These are phyloP conservation scores for Leccinum griseonigrum DNA, from an alignment of 1,284 basidiomycete genomes.

Conservation along the genomic window DNA sequence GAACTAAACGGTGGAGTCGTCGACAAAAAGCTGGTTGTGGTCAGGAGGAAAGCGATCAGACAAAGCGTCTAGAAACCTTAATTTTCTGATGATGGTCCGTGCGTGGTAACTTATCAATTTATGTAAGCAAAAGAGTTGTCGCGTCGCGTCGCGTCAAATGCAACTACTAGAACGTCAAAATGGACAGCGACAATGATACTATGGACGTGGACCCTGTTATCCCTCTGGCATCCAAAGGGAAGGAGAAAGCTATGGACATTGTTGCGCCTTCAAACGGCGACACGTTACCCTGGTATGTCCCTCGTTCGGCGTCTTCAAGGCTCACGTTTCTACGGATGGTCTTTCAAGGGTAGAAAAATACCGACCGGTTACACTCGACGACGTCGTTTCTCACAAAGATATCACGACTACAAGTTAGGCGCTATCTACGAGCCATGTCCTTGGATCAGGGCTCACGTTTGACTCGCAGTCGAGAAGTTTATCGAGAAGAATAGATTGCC, in stretches of 20 bases:
- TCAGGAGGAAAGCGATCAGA: conserved; percentile 21
- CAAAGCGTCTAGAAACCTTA: conserved; percentile 27
- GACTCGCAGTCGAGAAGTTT: conserved; percentile 83
- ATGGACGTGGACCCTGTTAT: conserved; percentile 44
- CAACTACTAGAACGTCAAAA: conserved; percentile 23
- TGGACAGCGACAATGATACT: conserved; percentile 53
- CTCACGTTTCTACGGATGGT: not conserved
- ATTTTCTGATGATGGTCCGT: conserved; percentile 44
- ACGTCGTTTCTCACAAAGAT: conserved; percentile 93
- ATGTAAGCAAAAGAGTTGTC: conserved; percentile 5
- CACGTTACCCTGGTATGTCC: conserved; percentile 67
- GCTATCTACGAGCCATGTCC: not conserved
- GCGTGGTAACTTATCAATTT: conserved; percentile 33
- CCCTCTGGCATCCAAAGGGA: conserved; percentile 49
- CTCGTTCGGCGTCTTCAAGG: not conserved
- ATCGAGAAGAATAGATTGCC: conserved; percentile 94
- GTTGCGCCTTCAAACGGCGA: conserved; percentile 50
- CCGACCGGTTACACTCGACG: conserved; percentile 81
- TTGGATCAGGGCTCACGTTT: conserved; percentile 5
- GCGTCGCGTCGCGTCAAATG: conserved; percentile 27
- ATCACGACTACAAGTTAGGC: conserved; percentile 87
- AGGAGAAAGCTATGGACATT: conserved; percentile 57
- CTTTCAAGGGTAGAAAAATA: conserved; percentile 91
- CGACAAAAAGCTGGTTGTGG: conserved; percentile 58
- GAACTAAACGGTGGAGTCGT: conserved; percentile 83